Evolutionary conservation across 208 protist genomes (phyloP), one percentile per base, ranked within the genome.

Genomic region (Leishmania guyanensis): DNA sequence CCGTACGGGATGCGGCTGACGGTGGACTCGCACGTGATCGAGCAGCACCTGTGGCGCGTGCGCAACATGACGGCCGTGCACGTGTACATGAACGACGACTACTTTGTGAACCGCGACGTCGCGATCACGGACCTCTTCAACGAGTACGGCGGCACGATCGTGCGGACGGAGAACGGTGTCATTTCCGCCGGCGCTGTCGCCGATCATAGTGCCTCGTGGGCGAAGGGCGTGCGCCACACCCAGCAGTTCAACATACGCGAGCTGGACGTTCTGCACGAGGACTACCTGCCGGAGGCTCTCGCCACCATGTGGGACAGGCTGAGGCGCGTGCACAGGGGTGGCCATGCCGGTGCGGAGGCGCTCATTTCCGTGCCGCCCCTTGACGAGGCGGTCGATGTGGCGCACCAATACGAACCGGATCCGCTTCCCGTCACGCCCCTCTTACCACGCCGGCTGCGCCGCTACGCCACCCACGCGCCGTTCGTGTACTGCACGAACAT

Each of bases 11-110:
- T n/a, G n/a, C n/a, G n/a, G n/a, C n/a, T n/a, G n/a, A n/a, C n/a
- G n/a, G n/a, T n/a, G n/a, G n/a, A n/a, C n/a, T n/a, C n/a, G n/a
- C n/a, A n/a, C n/a, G n/a, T n/a, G n/a, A n/a, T n/a, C n/a, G n/a
- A n/a, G n/a, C n/a, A n/a, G n/a, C n/a, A n/a, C n/a, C n/a, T n/a
- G n/a, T n/a, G n/a, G n/a, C n/a, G n/a, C n/a, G n/a, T n/a, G n/a
- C n/a, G 80, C 72, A 89, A 91, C 86, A 75, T 83, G 10, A 92
- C 91, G 0, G 43, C 85, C 36, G 83, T 93, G 81, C 89, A 92
- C 78, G 77, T 94, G 68, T 91, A 91, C 84, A 86, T 92, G 75
- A 94, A 94, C 84, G 91, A 94, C 79, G 91, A 94, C 85, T 94
- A 93, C 81, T 93, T 93, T 77, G 85, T 94, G 51, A 89, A 93